Evolutionary conservation across 2,329 filamentous ascomycete species (phyloP), one percentile per base, ranked within the genome.

Genomic region (Metarhizium brunneum): DNA sequence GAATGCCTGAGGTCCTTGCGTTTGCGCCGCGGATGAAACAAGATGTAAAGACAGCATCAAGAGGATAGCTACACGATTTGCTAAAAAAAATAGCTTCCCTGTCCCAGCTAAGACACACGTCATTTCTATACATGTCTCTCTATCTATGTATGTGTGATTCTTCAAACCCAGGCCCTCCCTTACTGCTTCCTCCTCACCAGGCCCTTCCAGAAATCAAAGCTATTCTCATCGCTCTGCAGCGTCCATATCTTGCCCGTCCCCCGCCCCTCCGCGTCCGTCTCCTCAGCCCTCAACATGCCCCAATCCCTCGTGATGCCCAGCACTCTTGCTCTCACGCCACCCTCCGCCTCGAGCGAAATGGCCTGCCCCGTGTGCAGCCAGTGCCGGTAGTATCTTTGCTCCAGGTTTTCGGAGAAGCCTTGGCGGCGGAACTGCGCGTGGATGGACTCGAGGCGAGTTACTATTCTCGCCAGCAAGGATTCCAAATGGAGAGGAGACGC

Each of bases 141-240:
- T 35, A 7, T 16, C 13, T 40, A 16, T 16, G 36, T 4, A 40
- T 40, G 38, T 30, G 48, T 20, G 8, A 16, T 20, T 14, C 25
- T 2, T 10, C 18, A 13, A 13, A 20, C 16, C 6, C 16, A 45
- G 14, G 42, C 67, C 20, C 13, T 0, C 8, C 10, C 38, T 2
- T 40, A 91, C 2, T 85, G 70, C 76, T 95, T 97, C 65, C 86
- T 82, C 75, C 84, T 90, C 20, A 99, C 75, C 64, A 99, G 67
- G 0, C 94, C 94, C 66, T 83, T 89, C 74, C 96, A 95, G 69
- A 96, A 99, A 72, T 99, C 94, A 75, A 99, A 99, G 69, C 92
- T 96, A 66, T 99, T 99, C 68, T 92, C 90, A 70, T 99, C 94
- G 69, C 91, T 96, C 76, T 96, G 92, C 71, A 99, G 72, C 63